Evolutionary conservation across 139 green algal species (phyloP).

Genomic region (Tetraselmis chui): DNA sequence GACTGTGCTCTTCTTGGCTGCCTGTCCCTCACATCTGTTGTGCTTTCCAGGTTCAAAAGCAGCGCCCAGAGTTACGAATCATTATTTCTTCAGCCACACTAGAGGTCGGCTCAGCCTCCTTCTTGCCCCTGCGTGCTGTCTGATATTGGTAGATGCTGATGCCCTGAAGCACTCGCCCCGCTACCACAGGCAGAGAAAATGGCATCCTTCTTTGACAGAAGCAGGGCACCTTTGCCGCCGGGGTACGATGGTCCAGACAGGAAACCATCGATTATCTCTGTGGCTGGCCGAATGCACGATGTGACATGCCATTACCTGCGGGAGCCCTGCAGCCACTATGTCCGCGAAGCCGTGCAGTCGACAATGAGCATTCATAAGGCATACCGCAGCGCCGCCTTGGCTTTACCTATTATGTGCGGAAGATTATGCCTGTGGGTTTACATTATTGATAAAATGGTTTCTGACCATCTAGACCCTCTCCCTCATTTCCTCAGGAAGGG

Average conservation of each 20-base stretch:
- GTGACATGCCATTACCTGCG: slow-evolving; percentile 61
- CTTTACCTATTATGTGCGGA: too few relatives aligned
- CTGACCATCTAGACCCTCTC: too few relatives aligned
- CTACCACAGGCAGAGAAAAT: slow-evolving; percentile 27
- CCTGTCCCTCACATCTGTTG: too few relatives aligned
- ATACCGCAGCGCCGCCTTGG: not conserved
- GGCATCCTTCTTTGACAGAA: slow-evolving; percentile 57
- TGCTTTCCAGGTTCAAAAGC: slow-evolving; percentile 56
- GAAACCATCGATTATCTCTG: not conserved
- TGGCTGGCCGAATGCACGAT: slow-evolving; percentile 9
- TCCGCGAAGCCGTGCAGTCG: slow-evolving; percentile 61
- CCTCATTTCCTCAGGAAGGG: too few relatives aligned
- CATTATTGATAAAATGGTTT: too few relatives aligned
- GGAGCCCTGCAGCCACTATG: slow-evolving; percentile 55
- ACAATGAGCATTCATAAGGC: slow-evolving; percentile 61
- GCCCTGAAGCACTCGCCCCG: too few relatives aligned
- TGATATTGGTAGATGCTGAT: too few relatives aligned
- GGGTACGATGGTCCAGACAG: not conserved
- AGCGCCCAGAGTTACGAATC: slow-evolving; percentile 76
- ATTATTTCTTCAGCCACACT: slow-evolving; percentile 86
- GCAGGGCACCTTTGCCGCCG: slow-evolving; percentile 3
- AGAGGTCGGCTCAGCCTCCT: slow-evolving; percentile 29
- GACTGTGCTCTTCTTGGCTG: too few relatives aligned
- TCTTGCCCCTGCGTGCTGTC: slow-evolving; percentile 2
- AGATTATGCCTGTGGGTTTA: too few relatives aligned